Conservation (phyloP, 306 rosid species). For the Cucurbita moschata region DNA sequence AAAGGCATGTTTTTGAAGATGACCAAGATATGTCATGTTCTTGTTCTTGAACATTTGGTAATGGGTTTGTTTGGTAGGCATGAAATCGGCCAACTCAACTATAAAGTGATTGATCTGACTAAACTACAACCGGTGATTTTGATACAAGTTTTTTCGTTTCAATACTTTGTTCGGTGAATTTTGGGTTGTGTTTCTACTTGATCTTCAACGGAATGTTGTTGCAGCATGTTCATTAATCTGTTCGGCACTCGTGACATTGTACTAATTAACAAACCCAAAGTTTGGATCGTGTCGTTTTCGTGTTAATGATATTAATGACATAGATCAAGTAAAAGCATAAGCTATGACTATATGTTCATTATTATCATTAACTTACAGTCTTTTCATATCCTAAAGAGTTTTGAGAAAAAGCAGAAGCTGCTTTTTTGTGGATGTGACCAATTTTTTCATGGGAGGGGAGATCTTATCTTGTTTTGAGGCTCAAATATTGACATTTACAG, state of each 20-base stretch:
- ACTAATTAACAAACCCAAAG: neutral
- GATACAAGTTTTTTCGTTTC: neutral
- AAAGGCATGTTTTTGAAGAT: neutral
- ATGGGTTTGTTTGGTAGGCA: neutral
- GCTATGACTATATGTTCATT: neutral
- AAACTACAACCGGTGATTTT: neutral
- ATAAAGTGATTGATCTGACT: constrained; percentile 1
- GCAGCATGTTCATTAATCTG: neutral
- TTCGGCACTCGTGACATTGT: neutral
- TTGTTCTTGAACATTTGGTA: neutral
- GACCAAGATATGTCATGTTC: neutral
- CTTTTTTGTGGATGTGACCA: neutral
- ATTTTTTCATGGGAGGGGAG: neutral
- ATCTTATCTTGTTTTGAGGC: neutral
- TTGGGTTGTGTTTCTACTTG: neutral
- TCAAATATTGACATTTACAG: neutral
- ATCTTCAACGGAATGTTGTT: neutral
- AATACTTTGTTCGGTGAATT: neutral
- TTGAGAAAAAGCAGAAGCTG: neutral
- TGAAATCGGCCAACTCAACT: neutral
- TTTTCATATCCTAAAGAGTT: neutral
- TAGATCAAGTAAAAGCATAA: too few relatives aligned
- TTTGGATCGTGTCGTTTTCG: neutral
- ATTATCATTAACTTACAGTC: neutral
- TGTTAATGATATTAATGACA: too few relatives aligned